Evolutionary conservation across 2,329 filamentous ascomycete species (phyloP).

Genomic region (Knoxdaviesia capensis): DNA sequence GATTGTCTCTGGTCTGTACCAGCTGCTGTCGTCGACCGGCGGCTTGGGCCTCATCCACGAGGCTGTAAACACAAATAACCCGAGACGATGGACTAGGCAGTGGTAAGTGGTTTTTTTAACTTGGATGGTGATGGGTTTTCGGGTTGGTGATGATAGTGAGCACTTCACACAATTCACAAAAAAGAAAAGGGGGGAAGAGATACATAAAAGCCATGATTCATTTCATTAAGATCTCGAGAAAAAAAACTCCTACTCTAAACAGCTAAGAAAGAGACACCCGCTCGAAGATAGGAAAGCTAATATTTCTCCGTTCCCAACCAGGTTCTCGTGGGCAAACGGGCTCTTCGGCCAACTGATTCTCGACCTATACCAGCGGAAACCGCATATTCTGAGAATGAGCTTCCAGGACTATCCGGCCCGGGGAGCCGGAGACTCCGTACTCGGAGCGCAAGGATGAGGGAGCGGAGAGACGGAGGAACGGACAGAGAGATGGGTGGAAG

Average conservation of each 20-base stretch:
- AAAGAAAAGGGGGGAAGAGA: too few species aligned
- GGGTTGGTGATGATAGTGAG: background rate
- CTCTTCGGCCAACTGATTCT: constrained; percentile 67
- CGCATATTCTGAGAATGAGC: constrained; percentile 33
- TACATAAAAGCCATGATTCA: too few species aligned
- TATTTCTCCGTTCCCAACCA: constrained; percentile 16
- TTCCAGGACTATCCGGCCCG: constrained; percentile 17
- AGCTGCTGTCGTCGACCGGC: constrained; percentile 48
- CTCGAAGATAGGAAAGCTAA: too few species aligned
- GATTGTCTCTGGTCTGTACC: constrained; percentile 42
- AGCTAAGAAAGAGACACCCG: too few species aligned
- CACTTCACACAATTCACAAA: too few species aligned
- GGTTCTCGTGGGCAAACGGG: constrained; percentile 79
- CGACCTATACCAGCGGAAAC: constrained; percentile 53
- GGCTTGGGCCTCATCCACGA: constrained; percentile 66
- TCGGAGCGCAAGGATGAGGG: too few species aligned
- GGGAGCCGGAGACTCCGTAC: too few species aligned
- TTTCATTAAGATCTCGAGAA: too few species aligned
- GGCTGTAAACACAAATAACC: constrained; percentile 47
- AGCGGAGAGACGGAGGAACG: too few species aligned
- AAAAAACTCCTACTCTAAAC: too few species aligned
- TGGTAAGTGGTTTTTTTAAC: constrained; percentile 14
- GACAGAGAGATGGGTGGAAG: too few species aligned
- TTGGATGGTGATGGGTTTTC: background rate
- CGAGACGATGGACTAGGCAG: constrained; percentile 20